A percentile compares a stretch with the other conserved stretches of the same genome.
Conservation (phyloP, 148 eudicot species). For the Beta vulgaris region DNA sequence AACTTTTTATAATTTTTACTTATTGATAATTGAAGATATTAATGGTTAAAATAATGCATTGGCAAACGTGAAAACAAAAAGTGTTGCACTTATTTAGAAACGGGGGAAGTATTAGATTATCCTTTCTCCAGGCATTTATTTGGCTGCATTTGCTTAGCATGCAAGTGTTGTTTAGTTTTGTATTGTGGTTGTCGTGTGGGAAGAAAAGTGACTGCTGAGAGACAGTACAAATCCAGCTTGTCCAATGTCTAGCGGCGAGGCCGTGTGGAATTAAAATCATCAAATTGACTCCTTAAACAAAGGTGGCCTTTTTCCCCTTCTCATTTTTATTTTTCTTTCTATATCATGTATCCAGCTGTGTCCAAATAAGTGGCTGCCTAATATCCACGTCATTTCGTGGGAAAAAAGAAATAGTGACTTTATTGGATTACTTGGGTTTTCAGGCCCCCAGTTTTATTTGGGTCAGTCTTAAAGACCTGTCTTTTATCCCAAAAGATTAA, state of each 20-base stretch:
- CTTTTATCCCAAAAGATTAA: no score
- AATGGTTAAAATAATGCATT: no score
- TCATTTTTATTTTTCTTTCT: background rate
- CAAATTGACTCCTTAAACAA: conserved; percentile 1
- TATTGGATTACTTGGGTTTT: no score
- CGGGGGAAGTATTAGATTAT: no score
- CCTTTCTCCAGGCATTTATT: no score
- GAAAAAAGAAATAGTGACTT: no score
- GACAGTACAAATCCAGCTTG: conserved; percentile 1
- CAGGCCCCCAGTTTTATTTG: no score
- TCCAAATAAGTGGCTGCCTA: background rate
- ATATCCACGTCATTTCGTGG: background rate
- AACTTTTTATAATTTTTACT: no score
- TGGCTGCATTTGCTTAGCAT: background rate
- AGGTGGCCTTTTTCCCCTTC: background rate
- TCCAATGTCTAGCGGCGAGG: background rate
- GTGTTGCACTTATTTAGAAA: no score
- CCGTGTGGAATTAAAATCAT: conserved; percentile 9
- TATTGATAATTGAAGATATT: no score
- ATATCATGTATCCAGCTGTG: background rate
- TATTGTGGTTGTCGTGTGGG: background rate
- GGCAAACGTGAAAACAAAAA: no score
- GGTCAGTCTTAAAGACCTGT: no score
- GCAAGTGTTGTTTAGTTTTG: conserved; percentile 10
- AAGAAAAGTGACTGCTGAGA: background rate